Base-by-base conservation (phyloP, 139 green algal species). In the Axilococcus clingmanii region DNA sequence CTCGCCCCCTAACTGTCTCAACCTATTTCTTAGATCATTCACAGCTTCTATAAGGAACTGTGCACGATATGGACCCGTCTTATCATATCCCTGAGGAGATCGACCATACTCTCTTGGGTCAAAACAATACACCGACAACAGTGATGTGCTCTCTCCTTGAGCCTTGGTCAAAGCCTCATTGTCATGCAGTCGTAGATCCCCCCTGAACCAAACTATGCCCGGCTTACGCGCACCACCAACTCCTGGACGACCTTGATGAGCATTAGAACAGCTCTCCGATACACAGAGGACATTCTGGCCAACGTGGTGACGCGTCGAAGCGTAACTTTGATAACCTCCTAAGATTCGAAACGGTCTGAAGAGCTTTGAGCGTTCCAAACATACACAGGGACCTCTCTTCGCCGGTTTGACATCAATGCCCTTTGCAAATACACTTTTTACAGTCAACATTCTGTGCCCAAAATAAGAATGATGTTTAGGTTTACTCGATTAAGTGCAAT, bases 81-180 rank as follows among this genome's bases (percentile, higher is more conserved):
- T 58, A 47, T 83, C 68, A 45, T 78, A 85, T 68, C 75, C 23
- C 61, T 65, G 40, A 48, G 40, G 8, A 44, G 48, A 61, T 24
- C 61, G 62, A 12, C 61, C 54, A 28, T 75, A 82, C 38, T 82
- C 74, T 11, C 74, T 45, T 2, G 74, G 74, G 48, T 83, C 74
- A 25, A 83, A 83, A 57, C 68, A 75, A 48, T 72, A 81, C 29
- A 83, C 68, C 1, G 68, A 65, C 43, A 82, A 9, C 23, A 83
- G 20, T 32, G 48, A 62, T 29, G 33, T 40, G 28, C 46, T 54
- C 43, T 68, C 66, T 16, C 63, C 38, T 25, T 48, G 58, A 5
- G 74, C 74, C 1, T n/a, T 37, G 7, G 11, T 32, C 30, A 83
- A 52, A 2, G 74, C 74, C 45, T 73, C 74, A 33, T 83, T 53